Conservation (phyloP, 805 yeast species). For the Pichia thaimueangensis region DNA sequence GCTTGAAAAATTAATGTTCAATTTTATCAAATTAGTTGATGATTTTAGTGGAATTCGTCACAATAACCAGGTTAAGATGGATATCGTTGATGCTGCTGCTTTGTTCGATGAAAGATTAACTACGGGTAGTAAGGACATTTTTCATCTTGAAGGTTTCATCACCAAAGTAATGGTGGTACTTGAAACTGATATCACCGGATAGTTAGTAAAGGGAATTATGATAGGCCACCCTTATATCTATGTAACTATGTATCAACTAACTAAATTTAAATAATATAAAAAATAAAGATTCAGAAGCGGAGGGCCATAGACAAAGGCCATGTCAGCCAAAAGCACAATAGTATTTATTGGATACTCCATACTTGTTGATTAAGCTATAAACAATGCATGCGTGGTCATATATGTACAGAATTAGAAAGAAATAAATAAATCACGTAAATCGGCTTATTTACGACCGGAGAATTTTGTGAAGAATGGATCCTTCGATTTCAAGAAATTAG, state of each 20-base stretch:
- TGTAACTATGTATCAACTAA: too few relatives aligned
- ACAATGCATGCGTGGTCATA: not conserved
- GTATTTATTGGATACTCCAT: too few relatives aligned
- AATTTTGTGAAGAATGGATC: slow-evolving; percentile 43
- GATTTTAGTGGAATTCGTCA: slow-evolving; percentile 16
- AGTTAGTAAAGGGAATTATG: not conserved
- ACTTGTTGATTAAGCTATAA: too few relatives aligned
- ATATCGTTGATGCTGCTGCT: slow-evolving; percentile 55
- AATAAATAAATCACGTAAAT: not conserved
- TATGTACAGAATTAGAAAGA: slow-evolving; percentile 3
- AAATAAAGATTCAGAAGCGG: too few relatives aligned
- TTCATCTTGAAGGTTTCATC: slow-evolving; percentile 90
- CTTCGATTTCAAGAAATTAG: slow-evolving; percentile 46
- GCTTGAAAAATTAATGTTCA: slow-evolving; percentile 48
- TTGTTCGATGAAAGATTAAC: slow-evolving; percentile 79
- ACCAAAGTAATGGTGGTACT: slow-evolving; percentile 80
- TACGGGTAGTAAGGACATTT: slow-evolving; percentile 82
- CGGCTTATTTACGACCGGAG: slow-evolving; percentile 25
- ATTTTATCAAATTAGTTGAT: slow-evolving; percentile 27
- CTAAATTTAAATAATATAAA: too few relatives aligned
- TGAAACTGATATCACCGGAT: slow-evolving; percentile 33
- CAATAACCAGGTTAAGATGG: slow-evolving; percentile 29
- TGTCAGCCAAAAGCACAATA: too few relatives aligned
- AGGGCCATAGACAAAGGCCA: too few relatives aligned
- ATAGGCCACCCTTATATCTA: not conserved